Evolutionary conservation across 1,139 yeast genomes (phyloP).

Genomic region (Yamadazyma pseudoaaseri): DNA sequence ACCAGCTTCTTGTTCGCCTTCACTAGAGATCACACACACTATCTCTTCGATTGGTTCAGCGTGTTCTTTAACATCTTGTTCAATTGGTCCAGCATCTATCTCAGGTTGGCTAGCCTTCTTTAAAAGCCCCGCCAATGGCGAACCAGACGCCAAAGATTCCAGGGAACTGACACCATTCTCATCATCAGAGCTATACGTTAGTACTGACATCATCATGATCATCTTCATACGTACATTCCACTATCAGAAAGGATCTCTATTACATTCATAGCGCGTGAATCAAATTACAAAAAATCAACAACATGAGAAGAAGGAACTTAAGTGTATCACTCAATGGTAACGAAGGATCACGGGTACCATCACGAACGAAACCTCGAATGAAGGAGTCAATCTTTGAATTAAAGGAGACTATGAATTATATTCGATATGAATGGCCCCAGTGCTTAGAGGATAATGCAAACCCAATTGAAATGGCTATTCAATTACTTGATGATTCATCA

Average conservation of each 20-base stretch:
- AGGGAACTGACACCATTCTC: not conserved
- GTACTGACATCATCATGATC: not conserved
- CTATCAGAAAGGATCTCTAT: constrained; percentile 7
- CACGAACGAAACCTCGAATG: constrained; percentile 7
- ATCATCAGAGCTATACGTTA: not conserved
- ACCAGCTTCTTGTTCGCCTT: no score
- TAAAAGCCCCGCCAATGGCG: not conserved
- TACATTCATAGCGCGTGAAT: constrained; percentile 3
- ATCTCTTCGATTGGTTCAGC: not conserved
- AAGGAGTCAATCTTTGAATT: constrained; percentile 37
- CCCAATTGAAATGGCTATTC: constrained; percentile 70
- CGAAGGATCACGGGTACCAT: constrained; percentile 4
- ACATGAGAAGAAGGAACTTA: constrained; percentile 19
- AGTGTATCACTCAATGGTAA: constrained; percentile 21
- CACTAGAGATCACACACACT: no score
- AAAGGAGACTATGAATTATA: constrained; percentile 35
- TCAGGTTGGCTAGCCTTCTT: not conserved
- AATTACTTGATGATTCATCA: constrained; percentile 79
- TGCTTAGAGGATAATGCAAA: constrained; percentile 48
- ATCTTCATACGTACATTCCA: not conserved
- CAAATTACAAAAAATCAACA: constrained; percentile 4
- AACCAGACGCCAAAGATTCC: not conserved
- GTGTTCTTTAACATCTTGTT: not conserved
- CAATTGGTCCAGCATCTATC: not conserved
- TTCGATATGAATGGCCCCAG: constrained; percentile 49